Evolutionary conservation across 2,329 filamentous ascomycete genomes (phyloP), one percentile per base, ranked within the genome.

Genomic region (Lanzia echinophila): DNA sequence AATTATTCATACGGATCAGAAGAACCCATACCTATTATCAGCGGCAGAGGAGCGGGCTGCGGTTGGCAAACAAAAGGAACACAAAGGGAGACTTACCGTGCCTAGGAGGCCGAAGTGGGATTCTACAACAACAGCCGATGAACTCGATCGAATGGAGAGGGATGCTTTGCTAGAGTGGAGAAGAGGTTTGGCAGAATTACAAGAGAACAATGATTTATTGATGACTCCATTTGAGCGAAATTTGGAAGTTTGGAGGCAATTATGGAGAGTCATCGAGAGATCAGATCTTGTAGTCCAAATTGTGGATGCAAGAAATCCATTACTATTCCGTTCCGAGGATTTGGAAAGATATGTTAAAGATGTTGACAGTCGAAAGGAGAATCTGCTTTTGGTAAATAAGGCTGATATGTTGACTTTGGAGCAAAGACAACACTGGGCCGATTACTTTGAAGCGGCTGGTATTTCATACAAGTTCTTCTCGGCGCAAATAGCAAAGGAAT

Each of bases 171-270:
- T 99, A 55, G 79, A 89, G 60, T 99, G 94, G 94, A 79, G 94
- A 63, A 79, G 94, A 67, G 90, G 90, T 0, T 73, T 99, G 55
- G 94, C 95, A 0, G 91, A 97, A 69, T 73, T 99, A 51, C 89
- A 96, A 67, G 92, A 99, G 73, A 90, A 88, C 65, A 86, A 96
- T 55, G 94, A 99, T 69, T 73, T 99, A 53, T 79, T 99, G 52
- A 91, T 99, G 89, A 99, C 94, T 0, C 94, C 94, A 0, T 99
- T 99, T 66, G 94, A 99, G 77, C 82, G 94, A 56, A 99, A 99
- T 68, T 68, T 99, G 58, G 95, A 99, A 67, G 94, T 99, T 28
- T 99, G 94, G 94, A 84, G 94, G 68, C 94, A 99, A 71, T 69
- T 99, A 63, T 99, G 94, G 94, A 83, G 94, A 73, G 94, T 99